A percentile compares a stretch with the other conserved stretches of the same genome.
Evolutionary conservation across 2,329 filamentous ascomycete genomes (phyloP).

Genomic region (Diaporthe australafricana): DNA sequence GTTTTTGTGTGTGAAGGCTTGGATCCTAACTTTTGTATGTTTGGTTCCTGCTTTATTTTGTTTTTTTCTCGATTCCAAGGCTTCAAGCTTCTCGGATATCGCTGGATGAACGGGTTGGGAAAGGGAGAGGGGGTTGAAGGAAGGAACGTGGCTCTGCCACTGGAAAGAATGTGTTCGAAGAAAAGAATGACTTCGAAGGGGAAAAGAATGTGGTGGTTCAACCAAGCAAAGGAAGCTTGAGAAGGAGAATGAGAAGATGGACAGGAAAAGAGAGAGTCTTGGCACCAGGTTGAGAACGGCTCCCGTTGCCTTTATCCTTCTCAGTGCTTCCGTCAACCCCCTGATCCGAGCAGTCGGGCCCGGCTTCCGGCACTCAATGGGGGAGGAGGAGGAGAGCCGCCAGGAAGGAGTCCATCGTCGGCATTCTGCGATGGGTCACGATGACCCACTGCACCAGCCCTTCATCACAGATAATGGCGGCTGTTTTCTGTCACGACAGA

Average conservation of each 20-base stretch:
- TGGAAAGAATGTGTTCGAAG: slow-evolving; percentile 36
- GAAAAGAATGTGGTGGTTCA: slow-evolving; percentile 36
- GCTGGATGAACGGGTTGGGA: slow-evolving; percentile 13
- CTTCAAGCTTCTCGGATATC: slow-evolving; percentile 25
- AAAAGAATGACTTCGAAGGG: slow-evolving; percentile 36
- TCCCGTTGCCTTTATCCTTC: slow-evolving; percentile 25
- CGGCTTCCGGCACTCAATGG: slow-evolving; percentile 11
- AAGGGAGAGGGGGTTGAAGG: slow-evolving; percentile 23
- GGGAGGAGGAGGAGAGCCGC: not conserved
- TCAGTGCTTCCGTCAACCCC: not conserved
- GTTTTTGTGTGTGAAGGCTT: not conserved
- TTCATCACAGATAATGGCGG: slow-evolving; percentile 33
- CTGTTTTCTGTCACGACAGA: slow-evolving; percentile 5
- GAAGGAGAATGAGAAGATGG: slow-evolving; percentile 28
- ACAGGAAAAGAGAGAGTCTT: not conserved
- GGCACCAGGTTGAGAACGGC: not conserved
- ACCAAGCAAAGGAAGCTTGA: slow-evolving; percentile 36
- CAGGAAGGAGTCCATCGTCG: slow-evolving; percentile 4
- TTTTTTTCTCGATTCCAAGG: slow-evolving; percentile 4
- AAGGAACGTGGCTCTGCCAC: slow-evolving; percentile 37
- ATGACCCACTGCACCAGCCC: slow-evolving; percentile 31
- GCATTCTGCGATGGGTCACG: slow-evolving; percentile 14
- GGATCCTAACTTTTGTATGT: not conserved
- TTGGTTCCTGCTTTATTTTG: slow-evolving; percentile 1
- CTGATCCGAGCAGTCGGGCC: slow-evolving; percentile 15